Percentiles rank a stretch among this genome's conserved stretches.
Evolutionary conservation across 2,329 filamentous ascomycete species (phyloP).

Genomic region (Rhytidhysteron rufulum): DNA sequence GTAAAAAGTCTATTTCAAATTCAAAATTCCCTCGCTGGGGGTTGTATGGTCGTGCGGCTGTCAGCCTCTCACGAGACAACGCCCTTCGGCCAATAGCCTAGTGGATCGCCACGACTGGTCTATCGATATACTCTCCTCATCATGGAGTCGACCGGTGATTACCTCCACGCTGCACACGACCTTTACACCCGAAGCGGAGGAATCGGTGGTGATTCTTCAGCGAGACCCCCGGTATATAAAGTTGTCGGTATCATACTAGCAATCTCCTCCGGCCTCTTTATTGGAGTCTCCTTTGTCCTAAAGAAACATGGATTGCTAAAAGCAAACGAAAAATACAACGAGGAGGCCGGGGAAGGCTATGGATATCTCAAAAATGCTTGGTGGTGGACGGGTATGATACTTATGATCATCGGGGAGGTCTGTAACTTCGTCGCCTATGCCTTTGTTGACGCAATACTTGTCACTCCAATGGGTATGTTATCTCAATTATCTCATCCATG

Average conservation of each 20-base stretch:
- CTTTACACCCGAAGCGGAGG: slow-evolving; percentile 45
- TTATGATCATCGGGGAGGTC: slow-evolving; percentile 95
- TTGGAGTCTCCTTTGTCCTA: slow-evolving; percentile 89
- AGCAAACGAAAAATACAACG: slow-evolving; percentile 94
- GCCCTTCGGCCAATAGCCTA: no score
- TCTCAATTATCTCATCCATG: no score
- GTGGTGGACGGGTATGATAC: slow-evolving; percentile 94
- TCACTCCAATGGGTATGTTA: slow-evolving; percentile 87
- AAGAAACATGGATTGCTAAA: slow-evolving; percentile 90
- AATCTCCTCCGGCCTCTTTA: slow-evolving; percentile 83
- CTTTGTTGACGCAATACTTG: slow-evolving; percentile 93
- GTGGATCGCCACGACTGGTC: slow-evolving; percentile 10
- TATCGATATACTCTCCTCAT: slow-evolving; percentile 12
- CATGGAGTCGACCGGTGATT: slow-evolving; percentile 43
- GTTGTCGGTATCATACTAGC: slow-evolving; percentile 82
- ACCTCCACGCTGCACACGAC: slow-evolving; percentile 38
- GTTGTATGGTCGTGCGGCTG: not conserved
- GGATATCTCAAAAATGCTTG: slow-evolving; percentile 91
- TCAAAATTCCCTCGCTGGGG: slow-evolving; percentile 8
- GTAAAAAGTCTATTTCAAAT: slow-evolving; percentile 4
- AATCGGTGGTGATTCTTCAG: slow-evolving; percentile 21
- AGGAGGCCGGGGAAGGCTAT: slow-evolving; percentile 93
- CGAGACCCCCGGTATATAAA: slow-evolving; percentile 66
- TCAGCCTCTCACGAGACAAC: not conserved
- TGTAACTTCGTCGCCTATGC: slow-evolving; percentile 98